Evolutionary conservation across 352 stramenopile genomes (phyloP), one percentile per base, ranked within the genome.

Genomic region (Phytophthora boehmeriae): DNA sequence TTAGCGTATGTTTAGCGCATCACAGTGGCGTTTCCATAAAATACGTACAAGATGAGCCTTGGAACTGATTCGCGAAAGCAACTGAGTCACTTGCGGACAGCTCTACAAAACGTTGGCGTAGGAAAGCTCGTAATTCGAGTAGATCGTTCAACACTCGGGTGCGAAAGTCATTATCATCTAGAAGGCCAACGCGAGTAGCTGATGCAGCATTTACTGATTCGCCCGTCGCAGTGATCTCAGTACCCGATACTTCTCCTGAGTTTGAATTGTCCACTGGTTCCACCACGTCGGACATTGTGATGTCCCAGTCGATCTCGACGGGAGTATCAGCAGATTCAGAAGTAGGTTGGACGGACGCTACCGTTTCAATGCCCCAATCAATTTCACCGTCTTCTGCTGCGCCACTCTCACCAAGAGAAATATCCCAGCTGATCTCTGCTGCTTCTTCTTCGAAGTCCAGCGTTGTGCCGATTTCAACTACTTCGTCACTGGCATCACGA

Each of bases 291-390:
- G 67, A 70, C 8, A 59, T 78, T n/a, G 81, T 77, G 38, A 91
- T 90, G 44, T 89, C 80, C 84, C 84, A 93, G 63, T 91, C 80
- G 35, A 93, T 93, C 23, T 88, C 82, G 17, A 82, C 71, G 19
- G 81, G 66, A 1, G 54, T 39, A 34, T 86, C 65, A 9, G 73
- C 25, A 48, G 55, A 54, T 48, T 56, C 62, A 27, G 45, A 60
- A 46, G 35, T 46, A 39, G 59, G 48, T 5, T 73, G 66, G 8
- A 45, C 53, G 1, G 64, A 58, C 8, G 41, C 48, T 8, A 80
- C 61, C 0, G 72, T 79, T 63, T 86, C 78, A 25, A 89, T 91
- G 13, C 76, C 78, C 81, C 81, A 91, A 56, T 91, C 82, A 53
- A 90, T 91, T 36, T 74, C 66, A 4, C 46, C 71, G 4, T 48